These are phyloP conservation scores for Quercus ilex DNA, from an alignment of 306 rosid species.

Conservation along the genomic window DNA sequence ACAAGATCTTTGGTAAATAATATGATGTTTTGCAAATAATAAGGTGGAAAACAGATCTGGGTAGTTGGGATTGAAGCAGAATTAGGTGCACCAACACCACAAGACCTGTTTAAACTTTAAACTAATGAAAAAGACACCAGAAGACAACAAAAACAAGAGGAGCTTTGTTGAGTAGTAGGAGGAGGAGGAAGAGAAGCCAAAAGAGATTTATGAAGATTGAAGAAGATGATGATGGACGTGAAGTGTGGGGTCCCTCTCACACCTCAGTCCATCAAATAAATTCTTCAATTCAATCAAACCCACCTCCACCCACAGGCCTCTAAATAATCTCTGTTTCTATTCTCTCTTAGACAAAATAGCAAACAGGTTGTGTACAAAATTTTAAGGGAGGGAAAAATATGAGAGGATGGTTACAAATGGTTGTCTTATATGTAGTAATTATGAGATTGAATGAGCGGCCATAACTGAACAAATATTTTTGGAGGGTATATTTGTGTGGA, in stretches of 20 bases:
- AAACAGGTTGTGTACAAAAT: conserved; percentile 31
- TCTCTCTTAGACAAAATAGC: conserved; percentile 28
- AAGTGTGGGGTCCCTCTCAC: conserved; percentile 37
- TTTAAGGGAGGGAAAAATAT: conserved; percentile 1
- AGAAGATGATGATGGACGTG: conserved; percentile 46
- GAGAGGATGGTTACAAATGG: too few relatives aligned
- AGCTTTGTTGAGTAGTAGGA: conserved; percentile 11
- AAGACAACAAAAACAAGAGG: conserved; percentile 19
- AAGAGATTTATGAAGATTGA: conserved; percentile 47
- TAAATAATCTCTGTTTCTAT: conserved; percentile 4
- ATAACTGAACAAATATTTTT: conserved; percentile 20
- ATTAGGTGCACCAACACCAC: conserved; percentile 42
- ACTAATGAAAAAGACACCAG: conserved; percentile 20
- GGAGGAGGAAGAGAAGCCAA: conserved; percentile 24
- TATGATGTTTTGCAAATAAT: conserved; percentile 18
- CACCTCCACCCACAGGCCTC: conserved; percentile 36
- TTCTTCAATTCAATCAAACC: conserved; percentile 49
- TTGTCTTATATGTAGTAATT: too few relatives aligned
- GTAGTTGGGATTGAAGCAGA: conserved; percentile 28
- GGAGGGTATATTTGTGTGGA: conserved; percentile 40
- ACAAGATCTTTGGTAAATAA: conserved; percentile 13
- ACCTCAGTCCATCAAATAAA: conserved; percentile 33
- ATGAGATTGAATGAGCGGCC: conserved; percentile 31
- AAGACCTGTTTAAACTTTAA: conserved; percentile 21
- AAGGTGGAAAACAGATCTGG: conserved; percentile 41